Conservation (phyloP, 495 filamentous ascomycete species). For the Pseudoneurospora amorphoporcata region DNA sequence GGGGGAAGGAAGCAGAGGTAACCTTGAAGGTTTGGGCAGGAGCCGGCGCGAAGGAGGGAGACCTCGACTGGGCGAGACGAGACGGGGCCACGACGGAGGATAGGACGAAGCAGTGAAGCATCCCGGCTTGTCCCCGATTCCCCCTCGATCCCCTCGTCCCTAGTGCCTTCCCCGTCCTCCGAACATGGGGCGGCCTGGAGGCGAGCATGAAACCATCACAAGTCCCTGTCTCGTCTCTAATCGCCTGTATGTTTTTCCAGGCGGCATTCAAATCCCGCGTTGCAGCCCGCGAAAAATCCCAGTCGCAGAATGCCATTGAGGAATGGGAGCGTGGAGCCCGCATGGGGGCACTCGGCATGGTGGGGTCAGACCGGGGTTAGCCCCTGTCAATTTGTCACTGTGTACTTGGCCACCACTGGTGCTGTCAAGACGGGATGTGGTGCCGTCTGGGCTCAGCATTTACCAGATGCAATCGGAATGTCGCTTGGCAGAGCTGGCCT, state of each 20-base stretch:
- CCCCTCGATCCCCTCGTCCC: not conserved
- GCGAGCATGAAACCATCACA: not conserved
- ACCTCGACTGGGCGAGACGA: constrained; percentile 2
- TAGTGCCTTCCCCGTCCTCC: not conserved
- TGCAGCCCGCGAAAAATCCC: not conserved
- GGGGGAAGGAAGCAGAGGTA: constrained; percentile 1
- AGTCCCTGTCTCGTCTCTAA: not conserved
- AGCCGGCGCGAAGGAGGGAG: not conserved
- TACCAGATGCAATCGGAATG: not conserved
- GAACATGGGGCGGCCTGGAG: not conserved
- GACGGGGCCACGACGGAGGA: not conserved
- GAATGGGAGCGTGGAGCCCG: not conserved
- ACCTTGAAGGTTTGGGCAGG: not conserved
- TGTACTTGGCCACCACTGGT: not conserved
- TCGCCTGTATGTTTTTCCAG: not conserved
- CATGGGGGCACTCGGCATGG: not conserved
- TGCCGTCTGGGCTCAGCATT: not conserved
- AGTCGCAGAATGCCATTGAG: not conserved
- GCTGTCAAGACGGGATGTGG: not conserved
- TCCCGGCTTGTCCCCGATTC: not conserved
- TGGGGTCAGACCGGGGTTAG: not conserved
- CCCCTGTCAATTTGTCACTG: not conserved
- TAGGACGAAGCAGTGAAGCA: not conserved
- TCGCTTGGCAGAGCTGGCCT: not conserved
- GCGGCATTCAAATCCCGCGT: not conserved